phyloP scores from a whole-genome alignment of 306 rosid genomes.

The Mucuna pruriens region DNA sequence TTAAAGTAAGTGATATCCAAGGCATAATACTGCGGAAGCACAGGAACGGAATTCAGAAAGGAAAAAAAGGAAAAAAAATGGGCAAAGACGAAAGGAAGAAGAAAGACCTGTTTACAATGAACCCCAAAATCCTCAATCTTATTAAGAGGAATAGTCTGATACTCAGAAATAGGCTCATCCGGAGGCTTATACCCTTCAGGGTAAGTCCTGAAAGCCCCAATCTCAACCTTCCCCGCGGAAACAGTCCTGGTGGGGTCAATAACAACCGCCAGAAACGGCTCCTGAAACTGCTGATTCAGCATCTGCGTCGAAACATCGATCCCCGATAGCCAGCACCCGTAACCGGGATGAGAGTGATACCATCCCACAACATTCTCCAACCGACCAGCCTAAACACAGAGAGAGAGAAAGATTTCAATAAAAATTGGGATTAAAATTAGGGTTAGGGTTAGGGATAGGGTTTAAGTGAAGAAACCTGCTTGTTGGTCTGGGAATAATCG shows the following conservation, averaged over 20 bases:
- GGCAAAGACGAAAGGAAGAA: background rate
- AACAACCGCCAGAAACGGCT: constrained; percentile 94
- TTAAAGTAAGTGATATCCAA: constrained; percentile 95
- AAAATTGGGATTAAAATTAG: background rate
- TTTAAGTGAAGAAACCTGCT: constrained; percentile 61
- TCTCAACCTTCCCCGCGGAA: constrained; percentile 97
- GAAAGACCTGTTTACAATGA: constrained; percentile 89
- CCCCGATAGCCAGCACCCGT: constrained; percentile 99
- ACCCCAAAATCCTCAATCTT: constrained; percentile 99
- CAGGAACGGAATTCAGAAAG: constrained; percentile 29
- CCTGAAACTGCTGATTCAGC: constrained; percentile 92
- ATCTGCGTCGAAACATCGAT: constrained; percentile 97
- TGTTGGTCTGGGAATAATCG: constrained; percentile 92
- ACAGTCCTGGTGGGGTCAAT: constrained; percentile 95
- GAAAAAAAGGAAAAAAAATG: background rate
- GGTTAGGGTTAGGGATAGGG: constrained; percentile 37
- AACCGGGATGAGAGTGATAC: constrained; percentile 99
- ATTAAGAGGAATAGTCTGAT: constrained; percentile 92
- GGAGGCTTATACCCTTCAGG: constrained; percentile 96
- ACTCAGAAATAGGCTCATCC: constrained; percentile 93
- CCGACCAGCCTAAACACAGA: constrained; percentile 70
- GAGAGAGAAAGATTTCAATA: background rate
- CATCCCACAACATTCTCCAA: constrained; percentile 97
- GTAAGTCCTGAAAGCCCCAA: constrained; percentile 98
- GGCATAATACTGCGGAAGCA: constrained; percentile 79